Conservation (phyloP, 2,329 filamentous ascomycete genomes). For the Sclerotinia glacialis region DNA sequence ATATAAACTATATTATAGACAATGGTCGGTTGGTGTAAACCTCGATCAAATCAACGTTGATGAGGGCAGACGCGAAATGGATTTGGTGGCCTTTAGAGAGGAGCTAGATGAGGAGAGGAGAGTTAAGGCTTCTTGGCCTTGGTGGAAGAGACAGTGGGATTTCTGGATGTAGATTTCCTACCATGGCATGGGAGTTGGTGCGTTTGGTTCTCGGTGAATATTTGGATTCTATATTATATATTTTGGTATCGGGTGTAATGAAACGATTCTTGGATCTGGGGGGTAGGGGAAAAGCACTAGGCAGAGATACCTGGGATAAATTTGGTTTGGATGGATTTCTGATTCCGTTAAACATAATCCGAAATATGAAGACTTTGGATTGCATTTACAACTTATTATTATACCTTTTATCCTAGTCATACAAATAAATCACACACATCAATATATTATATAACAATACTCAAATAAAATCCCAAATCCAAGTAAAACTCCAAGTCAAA, state of each 20-base stretch:
- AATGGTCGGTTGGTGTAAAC: conserved; percentile 35
- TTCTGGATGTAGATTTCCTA: conserved; percentile 25
- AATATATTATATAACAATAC: not conserved
- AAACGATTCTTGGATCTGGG: not conserved
- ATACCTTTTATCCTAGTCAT: not conserved
- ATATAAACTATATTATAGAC: conserved; percentile 58
- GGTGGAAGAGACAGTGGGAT: conserved; percentile 35
- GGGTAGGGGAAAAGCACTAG: not conserved
- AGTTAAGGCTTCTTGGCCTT: conserved; percentile 34
- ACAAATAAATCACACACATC: not conserved
- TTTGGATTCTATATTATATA: not conserved
- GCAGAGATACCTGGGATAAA: not conserved
- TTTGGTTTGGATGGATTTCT: not conserved
- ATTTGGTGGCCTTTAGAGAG: conserved; percentile 35
- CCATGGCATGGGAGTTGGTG: not conserved
- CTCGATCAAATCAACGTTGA: conserved; percentile 36
- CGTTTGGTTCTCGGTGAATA: not conserved
- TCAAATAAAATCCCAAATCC: no score
- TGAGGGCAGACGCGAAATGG: conserved; percentile 37
- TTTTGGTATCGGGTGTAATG: not conserved
- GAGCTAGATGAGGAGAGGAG: conserved; percentile 38
- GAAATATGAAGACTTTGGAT: not conserved
- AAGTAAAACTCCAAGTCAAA: no score
- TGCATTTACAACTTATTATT: not conserved
- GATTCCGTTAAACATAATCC: not conserved